Evolutionary conservation across 2,329 filamentous ascomycete genomes (phyloP), one percentile per base, ranked within the genome.

Genomic region (Calonectria crousiana): DNA sequence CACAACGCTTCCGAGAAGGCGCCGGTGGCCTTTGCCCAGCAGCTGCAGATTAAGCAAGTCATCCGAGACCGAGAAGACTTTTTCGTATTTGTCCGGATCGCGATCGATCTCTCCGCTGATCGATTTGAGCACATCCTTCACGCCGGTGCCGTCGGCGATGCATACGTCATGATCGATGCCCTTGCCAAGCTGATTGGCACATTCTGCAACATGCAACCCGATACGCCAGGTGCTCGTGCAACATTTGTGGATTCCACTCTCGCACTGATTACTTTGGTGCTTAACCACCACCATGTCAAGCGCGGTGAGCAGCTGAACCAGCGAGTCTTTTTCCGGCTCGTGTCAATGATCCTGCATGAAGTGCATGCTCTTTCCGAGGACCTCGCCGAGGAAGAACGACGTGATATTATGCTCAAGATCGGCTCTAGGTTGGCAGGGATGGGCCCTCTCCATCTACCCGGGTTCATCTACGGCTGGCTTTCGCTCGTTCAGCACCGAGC

Each of bases 251-350:
- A 96, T 78, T 93, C 93, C 1, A 91, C 96, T 67, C 86, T 98
- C 51, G 92, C 93, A 9, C 86, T 98, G n/a, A 87, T 95, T 41
- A 91, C 95, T 4, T 86, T 99, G 71, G 90, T 98, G 4, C 89
- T 98, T 74, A 96, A 95, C 83, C 93, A 97, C 79, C 95, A 98
- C 82, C 93, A 97, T 80, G 90, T 94, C 71, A 95, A 93, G 84
- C 92, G 93, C 58, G 94, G 92, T 5, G 95, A 98, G 69, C 90
- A 89, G 49, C 96, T 98, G 87, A 96, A 95, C 80, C 94, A 96
- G 81, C 93, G 95, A 75, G 93, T 97, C 36, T 98, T 98, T 88
- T 97, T 96, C 90, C 93, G 96, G 58, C 89, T 99, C 52, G 94
- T 98, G 82, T 96, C 95, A 0, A 87, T 94, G 80, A 89, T 98